Conservation (phyloP, 345 rosid genomes). For the Schrenkiella parvula region DNA sequence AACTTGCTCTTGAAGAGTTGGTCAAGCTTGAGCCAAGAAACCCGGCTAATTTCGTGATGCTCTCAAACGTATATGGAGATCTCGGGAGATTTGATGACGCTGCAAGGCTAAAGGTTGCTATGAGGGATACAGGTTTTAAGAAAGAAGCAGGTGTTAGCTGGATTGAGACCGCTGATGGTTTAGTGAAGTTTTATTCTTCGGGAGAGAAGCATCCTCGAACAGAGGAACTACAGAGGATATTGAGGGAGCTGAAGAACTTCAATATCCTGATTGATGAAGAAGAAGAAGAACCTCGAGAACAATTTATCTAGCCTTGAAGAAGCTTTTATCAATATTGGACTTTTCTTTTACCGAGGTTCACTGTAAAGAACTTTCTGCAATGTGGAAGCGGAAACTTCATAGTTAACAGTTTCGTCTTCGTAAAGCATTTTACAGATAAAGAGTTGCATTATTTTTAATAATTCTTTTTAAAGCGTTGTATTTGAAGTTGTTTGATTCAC, state of each 20-base stretch:
- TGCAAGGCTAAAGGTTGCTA: constrained; percentile 67
- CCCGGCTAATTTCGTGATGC: constrained; percentile 69
- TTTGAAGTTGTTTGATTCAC: not conserved
- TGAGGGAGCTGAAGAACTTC: constrained; percentile 42
- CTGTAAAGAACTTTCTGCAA: not conserved
- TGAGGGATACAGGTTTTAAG: constrained; percentile 71
- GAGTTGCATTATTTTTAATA: not conserved
- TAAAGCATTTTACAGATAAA: not conserved
- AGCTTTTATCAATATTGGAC: not conserved
- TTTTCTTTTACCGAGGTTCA: not conserved
- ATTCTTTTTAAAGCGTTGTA: no score
- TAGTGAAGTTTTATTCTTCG: constrained; percentile 69
- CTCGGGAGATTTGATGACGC: constrained; percentile 65
- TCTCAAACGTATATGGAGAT: constrained; percentile 75
- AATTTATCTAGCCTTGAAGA: not conserved
- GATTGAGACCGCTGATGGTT: constrained; percentile 55
- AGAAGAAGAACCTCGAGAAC: constrained; percentile 11
- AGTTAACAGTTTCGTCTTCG: not conserved
- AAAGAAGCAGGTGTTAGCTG: constrained; percentile 81
- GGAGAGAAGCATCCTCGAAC: constrained; percentile 62
- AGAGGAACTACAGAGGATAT: constrained; percentile 45
- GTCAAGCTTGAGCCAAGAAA: constrained; percentile 62
- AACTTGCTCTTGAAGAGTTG: constrained; percentile 58
- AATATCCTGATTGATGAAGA: constrained; percentile 12
- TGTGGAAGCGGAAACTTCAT: not conserved